Base-by-base conservation (phyloP, 176 grass and related monocot genomes). In the Dendrocalamus sinicus region DNA sequence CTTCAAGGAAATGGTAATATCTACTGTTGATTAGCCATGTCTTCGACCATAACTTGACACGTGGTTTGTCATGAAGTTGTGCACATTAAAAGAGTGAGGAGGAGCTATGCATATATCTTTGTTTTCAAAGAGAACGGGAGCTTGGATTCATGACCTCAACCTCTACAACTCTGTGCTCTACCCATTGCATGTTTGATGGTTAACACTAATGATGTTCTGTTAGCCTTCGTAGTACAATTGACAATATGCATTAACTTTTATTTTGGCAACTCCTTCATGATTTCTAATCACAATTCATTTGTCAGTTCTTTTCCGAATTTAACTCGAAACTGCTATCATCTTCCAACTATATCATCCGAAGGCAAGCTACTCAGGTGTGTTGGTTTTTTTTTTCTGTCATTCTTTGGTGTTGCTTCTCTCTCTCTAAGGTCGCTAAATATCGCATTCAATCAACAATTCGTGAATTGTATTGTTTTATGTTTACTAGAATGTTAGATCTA, bases 341-440 rank as follows among this genome's bases (percentile, higher is more conserved):
- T 28, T 28, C 26, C 26, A 28, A 28, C 52, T 92, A 90, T 70
- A 77, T 92, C 55, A 92, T 87, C 12, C 77, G 72, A 81, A 92
- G 93, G 43, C 85, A 90, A 78, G 76, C 86, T 26, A 69, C 68
- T 85, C 84, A 88, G 71, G 90, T 5, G 1, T 92, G 86, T 0
- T 1, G 35, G n/a, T 32, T 39, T 67, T 2, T 39, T 67, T 2
- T 65, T 0, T 2, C 48, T 53, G 0, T 74, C 54, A 20, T 58
- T 24, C n/a, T 73, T 86, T 61, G n/a, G 1, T 32, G 15, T 35
- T 28, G 16, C 19, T 7, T 47, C 2, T 47, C 4, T 8, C 4
- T 8, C 52, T 53, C 24, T 19, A 12, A 39, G 6, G 10, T 75
- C 35, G 0, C 59, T 73, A 41, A 17, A 2, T 1, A 10, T 6